Evolutionary conservation across 225 moss, liverwort and hornwort species (phyloP), one percentile per base, ranked within the genome.

Genomic region (Pseudisothecium myosuroides): DNA sequence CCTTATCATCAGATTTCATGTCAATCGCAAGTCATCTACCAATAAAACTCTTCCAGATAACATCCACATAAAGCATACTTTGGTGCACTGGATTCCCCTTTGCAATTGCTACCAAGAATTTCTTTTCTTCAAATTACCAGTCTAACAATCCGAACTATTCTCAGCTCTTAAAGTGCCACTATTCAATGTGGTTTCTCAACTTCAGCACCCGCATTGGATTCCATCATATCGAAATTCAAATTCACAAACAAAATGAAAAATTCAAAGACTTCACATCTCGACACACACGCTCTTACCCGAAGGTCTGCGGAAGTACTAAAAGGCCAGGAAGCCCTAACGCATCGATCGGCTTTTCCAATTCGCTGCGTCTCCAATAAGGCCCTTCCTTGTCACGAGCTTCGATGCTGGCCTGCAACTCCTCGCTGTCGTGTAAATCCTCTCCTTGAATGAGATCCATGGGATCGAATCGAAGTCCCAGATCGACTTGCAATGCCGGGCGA

Each of bases 261-360:
- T 49, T 12, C 10, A 36, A 43, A 73, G 24, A 32, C 24, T 27
- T 34, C 80, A 45, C 29, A 81, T 49, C 49, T 65, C 76, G 81
- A 65, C 41, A 64, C 34, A 63, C 39, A 13, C 67, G 39, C 82
- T 91, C 94, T 90, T 86, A 99, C 97, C 99, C 99, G 80, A 99
- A 97, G 31, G 99, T 97, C 89, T 97, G 99, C 12, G 99, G 99
- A 62, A 97, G 95, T 59, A 99, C 99, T 87, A 99, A 89, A 88
- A 99, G 96, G 19, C 97, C 99, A 78, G 99, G 95, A 68, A 99
- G 94, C 84, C 97, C 97, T 90, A 99, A 89, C 10, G 96, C 96
- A 92, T 99, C 99, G 50, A 96, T 88, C 83, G 99, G 96, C 52
- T 94, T 95, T 67, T 96, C 94, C 92, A 97, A 89, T 90, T 97